A percentile compares a stretch with the other conserved stretches of the same genome.
These are phyloP conservation scores for Tetradesmus obliquus DNA, from an alignment of 139 green algal genomes.

Conservation along the genomic window DNA sequence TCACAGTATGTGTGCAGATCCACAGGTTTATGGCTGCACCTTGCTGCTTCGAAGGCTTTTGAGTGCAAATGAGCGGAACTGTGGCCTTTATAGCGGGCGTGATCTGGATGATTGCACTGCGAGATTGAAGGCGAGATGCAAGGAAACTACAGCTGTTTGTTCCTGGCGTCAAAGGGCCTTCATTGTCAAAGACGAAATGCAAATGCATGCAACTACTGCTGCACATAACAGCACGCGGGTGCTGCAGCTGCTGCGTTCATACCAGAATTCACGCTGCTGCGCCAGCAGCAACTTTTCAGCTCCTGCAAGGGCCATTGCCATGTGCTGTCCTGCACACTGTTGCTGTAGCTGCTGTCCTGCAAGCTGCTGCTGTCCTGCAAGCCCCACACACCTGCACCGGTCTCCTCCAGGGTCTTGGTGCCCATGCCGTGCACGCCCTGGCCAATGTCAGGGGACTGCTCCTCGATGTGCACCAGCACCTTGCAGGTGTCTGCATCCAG, in stretches of 20 bases:
- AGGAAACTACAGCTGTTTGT: too few species aligned
- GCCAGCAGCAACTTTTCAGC: neutral
- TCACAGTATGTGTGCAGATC: too few species aligned
- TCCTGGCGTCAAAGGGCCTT: too few species aligned
- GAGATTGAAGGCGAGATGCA: too few species aligned
- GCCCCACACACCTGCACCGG: slow-evolving; percentile 65
- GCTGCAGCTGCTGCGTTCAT: neutral
- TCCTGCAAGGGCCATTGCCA: too few species aligned
- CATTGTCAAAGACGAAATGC: neutral
- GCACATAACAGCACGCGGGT: neutral
- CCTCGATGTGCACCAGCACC: slow-evolving; percentile 98
- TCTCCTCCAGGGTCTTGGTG: slow-evolving; percentile 98
- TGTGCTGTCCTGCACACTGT: neutral
- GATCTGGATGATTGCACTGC: too few species aligned
- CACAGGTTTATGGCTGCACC: too few species aligned
- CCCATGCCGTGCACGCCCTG: slow-evolving; percentile 99
- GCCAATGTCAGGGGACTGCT: slow-evolving; percentile 99
- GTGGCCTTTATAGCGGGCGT: too few species aligned
- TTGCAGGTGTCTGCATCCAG: slow-evolving; percentile 98
- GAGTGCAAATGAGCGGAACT: too few species aligned
- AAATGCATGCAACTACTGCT: neutral
- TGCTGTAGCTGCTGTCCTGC: neutral
- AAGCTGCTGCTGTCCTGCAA: neutral
- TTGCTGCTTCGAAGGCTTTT: too few species aligned
- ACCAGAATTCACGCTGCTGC: neutral